Conservation (phyloP, 257 asterid species). For the Fraxinus quadrangulata region DNA sequence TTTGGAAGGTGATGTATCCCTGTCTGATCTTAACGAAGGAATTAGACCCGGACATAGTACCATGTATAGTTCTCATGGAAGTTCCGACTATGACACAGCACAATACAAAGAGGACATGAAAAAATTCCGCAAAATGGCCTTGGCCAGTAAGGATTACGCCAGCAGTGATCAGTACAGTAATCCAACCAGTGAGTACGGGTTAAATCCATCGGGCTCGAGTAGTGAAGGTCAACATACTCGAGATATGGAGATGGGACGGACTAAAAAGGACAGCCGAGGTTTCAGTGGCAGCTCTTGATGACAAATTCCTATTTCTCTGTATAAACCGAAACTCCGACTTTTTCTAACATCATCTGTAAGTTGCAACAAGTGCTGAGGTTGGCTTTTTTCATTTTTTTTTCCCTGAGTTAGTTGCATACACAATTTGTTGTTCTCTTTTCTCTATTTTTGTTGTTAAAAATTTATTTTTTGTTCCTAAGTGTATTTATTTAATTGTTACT, state of each 20-base stretch:
- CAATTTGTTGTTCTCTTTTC: not conserved
- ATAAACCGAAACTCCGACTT: not conserved
- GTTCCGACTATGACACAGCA: conserved; percentile 76
- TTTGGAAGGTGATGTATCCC: conserved; percentile 79
- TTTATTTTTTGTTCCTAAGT: not conserved
- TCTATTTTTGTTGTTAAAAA: no score
- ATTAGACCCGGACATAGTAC: conserved; percentile 72
- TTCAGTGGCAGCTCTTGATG: conserved; percentile 32
- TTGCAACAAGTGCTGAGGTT: conserved; percentile 1
- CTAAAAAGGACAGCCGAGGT: conserved; percentile 48
- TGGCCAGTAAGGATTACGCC: conserved; percentile 61
- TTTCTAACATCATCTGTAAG: not conserved
- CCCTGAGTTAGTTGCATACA: not conserved
- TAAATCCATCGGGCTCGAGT: conserved; percentile 77
- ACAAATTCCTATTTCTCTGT: not conserved
- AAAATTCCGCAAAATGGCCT: conserved; percentile 68
- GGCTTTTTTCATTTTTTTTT: not conserved
- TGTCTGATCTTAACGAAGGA: conserved; percentile 76
- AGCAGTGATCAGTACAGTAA: conserved; percentile 67
- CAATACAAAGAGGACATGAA: conserved; percentile 79
- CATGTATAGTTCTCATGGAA: conserved; percentile 68
- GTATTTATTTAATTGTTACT: not conserved
- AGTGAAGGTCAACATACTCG: conserved; percentile 71
- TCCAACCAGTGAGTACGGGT: conserved; percentile 80
- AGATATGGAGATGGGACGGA: conserved; percentile 62